phyloP scores from a whole-genome alignment of 805 yeast species.

The Yarrowia divulgata region DNA sequence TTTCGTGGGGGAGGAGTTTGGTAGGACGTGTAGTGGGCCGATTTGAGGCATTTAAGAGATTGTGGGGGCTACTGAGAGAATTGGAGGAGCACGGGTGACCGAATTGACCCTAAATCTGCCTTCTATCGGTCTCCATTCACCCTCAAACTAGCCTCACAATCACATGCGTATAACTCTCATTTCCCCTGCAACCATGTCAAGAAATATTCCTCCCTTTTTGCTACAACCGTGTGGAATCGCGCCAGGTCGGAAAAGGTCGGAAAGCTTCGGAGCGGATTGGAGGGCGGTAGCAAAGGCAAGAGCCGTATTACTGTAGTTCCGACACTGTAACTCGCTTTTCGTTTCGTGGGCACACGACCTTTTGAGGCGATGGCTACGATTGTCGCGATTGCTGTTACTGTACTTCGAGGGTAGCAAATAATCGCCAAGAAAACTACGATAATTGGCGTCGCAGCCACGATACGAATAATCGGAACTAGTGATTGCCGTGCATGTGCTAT shows the following conservation, averaged over 20 bases:
- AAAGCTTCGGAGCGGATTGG: constrained; percentile 6
- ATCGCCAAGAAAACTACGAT: no score
- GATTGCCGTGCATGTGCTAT: no score
- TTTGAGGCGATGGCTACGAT: no score
- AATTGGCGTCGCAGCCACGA: no score
- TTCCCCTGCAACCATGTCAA: constrained; percentile 23
- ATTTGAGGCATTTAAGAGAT: not conserved
- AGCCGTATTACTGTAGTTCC: constrained; percentile 1
- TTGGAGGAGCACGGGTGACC: no score
- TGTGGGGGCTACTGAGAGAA: no score
- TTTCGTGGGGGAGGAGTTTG: not conserved
- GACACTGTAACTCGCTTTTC: constrained; percentile 12
- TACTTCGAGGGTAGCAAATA: no score
- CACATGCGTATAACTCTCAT: constrained; percentile 23
- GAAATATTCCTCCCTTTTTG: constrained; percentile 22
- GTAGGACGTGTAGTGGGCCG: not conserved
- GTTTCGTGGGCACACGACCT: no score
- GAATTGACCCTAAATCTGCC: not conserved
- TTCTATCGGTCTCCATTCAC: not conserved
- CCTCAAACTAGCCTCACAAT: not conserved
- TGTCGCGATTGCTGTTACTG: not conserved
- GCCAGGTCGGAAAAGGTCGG: constrained; percentile 18
- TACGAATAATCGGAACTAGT: no score
- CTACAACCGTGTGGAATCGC: not conserved
- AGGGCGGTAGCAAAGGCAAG: not conserved